These are phyloP conservation scores for Coemansia sp. DNA, from an alignment of 192 early-diverging fungal genomes.

Conservation along the genomic window DNA sequence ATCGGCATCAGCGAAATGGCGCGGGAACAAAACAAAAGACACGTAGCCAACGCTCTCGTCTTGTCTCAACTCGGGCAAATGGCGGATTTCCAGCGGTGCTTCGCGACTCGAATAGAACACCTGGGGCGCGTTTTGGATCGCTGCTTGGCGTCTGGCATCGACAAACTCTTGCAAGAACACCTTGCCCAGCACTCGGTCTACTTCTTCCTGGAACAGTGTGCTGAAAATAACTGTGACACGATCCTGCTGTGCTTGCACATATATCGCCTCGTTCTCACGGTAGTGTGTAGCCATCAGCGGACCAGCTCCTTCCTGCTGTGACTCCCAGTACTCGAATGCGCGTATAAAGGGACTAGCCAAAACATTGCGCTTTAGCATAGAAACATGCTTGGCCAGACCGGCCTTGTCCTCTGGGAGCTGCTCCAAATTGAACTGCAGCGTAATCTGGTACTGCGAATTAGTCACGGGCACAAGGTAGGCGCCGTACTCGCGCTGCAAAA, in stretches of 20 bases:
- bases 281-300: slow-evolving; percentile 93
- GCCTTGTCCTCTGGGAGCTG: slow-evolving; percentile 74
- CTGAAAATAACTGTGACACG: slow-evolving; percentile 98
- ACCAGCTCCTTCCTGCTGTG: slow-evolving; percentile 70
- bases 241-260: slow-evolving; percentile 87
- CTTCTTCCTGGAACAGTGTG: slow-evolving; percentile 96
- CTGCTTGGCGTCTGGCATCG: slow-evolving; percentile 90
- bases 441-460: slow-evolving; percentile 79
- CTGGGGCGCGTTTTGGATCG: slow-evolving; percentile 94
- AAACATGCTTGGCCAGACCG: slow-evolving; percentile 77
- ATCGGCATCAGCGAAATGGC: slow-evolving; percentile 75
- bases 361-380: slow-evolving; percentile 92
- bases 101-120: slow-evolving; percentile 92
- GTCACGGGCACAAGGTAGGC: slow-evolving; percentile 58
- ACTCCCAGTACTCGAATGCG: slow-evolving; percentile 85
- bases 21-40: slow-evolving; percentile 97
- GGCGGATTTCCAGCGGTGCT: slow-evolving; percentile 92
- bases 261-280: slow-evolving; percentile 92
- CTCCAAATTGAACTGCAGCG: slow-evolving; percentile 81
- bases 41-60: slow-evolving; percentile 91
- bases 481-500: slow-evolving; percentile 85
- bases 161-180: slow-evolving; percentile 99
- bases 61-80: slow-evolving; percentile 69
- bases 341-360: slow-evolving; percentile 91
- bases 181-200: slow-evolving; percentile 92